Evolutionary conservation across 1,284 basidiomycete species (phyloP).

Genomic region (Lignosus rhinocerotis): DNA sequence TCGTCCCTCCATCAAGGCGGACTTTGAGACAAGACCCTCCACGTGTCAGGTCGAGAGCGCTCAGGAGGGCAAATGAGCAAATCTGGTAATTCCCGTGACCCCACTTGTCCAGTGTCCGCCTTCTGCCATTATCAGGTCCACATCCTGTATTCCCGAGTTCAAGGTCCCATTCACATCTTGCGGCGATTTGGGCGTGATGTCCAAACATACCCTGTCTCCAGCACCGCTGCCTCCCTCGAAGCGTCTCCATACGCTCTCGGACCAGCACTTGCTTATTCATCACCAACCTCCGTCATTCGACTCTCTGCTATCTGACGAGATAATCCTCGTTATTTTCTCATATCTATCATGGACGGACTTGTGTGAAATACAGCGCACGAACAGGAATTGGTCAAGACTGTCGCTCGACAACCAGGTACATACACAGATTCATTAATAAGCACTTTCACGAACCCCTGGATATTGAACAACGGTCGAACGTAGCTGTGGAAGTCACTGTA

Average conservation of each 20-base stretch:
- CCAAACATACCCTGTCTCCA: slow-evolving; percentile 29
- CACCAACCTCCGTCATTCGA: slow-evolving; percentile 45
- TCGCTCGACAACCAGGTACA: slow-evolving; percentile 58
- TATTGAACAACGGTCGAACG: slow-evolving; percentile 24
- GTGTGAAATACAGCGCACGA: slow-evolving; percentile 62
- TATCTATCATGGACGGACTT: slow-evolving; percentile 67
- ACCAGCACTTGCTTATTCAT: neutral
- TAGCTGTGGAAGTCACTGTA: slow-evolving; percentile 64
- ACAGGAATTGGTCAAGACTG: slow-evolving; percentile 65
- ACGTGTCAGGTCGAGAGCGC: too few relatives aligned
- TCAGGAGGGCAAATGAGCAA: too few relatives aligned
- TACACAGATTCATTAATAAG: slow-evolving; percentile 25
- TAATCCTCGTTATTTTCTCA: slow-evolving; percentile 72
- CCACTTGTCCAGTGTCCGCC: too few relatives aligned
- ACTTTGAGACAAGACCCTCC: too few relatives aligned
- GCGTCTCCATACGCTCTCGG: slow-evolving; percentile 42
- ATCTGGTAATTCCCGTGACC: too few relatives aligned
- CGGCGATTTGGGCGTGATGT: neutral
- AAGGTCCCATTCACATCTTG: neutral
- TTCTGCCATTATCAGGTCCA: too few relatives aligned
- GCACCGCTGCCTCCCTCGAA: slow-evolving; percentile 56
- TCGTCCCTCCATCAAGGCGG: too few relatives aligned
- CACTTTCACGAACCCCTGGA: slow-evolving; percentile 1
- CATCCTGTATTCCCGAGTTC: neutral
- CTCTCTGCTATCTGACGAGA: slow-evolving; percentile 67